Conservation (phyloP, 2,329 filamentous ascomycete genomes). For the Colletotrichum ledebouriae region DNA sequence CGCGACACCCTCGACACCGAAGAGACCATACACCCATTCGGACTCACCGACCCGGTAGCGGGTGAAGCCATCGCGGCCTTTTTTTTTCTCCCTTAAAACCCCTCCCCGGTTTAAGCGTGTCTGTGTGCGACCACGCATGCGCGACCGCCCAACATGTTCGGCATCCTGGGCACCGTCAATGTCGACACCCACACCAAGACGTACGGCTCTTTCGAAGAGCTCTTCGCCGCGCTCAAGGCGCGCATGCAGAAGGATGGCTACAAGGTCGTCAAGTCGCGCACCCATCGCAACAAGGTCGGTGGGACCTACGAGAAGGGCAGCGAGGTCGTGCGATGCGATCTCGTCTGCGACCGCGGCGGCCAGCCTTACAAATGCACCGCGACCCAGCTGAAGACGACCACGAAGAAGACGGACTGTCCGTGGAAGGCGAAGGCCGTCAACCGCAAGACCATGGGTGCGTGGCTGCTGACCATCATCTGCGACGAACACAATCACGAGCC, state of each 20-base stretch:
- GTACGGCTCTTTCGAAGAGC: slow-evolving; percentile 57
- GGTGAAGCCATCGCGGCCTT: slow-evolving; percentile 29
- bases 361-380: slow-evolving; percentile 59
- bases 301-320: slow-evolving; percentile 57
- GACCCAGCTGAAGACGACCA: slow-evolving; percentile 60
- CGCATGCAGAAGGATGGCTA: slow-evolving; percentile 60
- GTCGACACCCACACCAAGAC: slow-evolving; percentile 49
- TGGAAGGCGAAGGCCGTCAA: slow-evolving; percentile 62
- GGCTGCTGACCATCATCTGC: slow-evolving; percentile 60
- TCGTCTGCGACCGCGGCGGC: slow-evolving; percentile 61
- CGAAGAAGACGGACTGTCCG: slow-evolving; percentile 61
- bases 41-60: slow-evolving; percentile 26
- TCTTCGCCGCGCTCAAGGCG: slow-evolving; percentile 56
- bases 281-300: slow-evolving; percentile 57
- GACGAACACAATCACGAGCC: slow-evolving; percentile 61
- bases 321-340: slow-evolving; percentile 59
- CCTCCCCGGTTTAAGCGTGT: not conserved
- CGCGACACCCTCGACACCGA: slow-evolving; percentile 44
- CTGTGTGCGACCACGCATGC: not conserved
- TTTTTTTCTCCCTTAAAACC: not conserved
- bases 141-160: slow-evolving; percentile 54
- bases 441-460: slow-evolving; percentile 58
- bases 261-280: slow-evolving; percentile 61
- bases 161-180: slow-evolving; percentile 57
- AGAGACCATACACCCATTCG: slow-evolving; percentile 33